Evolutionary conservation across 768 basidiomycete genomes (phyloP), one percentile per base, ranked within the genome.

Genomic region (Serendipita vermifera): DNA sequence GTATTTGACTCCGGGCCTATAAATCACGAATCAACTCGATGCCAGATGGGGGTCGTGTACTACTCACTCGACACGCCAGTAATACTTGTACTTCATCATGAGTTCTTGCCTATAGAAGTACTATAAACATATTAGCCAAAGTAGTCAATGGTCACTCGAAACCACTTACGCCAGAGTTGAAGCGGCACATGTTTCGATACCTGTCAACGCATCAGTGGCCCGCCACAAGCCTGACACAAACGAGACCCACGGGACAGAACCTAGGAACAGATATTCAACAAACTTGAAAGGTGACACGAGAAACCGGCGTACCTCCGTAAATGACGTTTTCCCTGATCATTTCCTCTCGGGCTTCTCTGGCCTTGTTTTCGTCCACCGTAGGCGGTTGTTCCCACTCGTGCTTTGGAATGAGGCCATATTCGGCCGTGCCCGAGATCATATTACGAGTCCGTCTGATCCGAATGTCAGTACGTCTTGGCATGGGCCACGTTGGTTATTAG

Each of bases 111-210:
- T 74, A 71, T 79, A 93, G 71, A 94, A 93, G 72, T 85, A 87
- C 81, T 88, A 58, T 6, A 31, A 41, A 40, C 3, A 20, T 38
- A 17, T n/a, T 29, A 13, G 14, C 15, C 6, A 39, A 43, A 14
- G 22, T 3, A 54, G 7, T 11, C 6, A 51, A 26, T 22, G 38
- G 29, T 27, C 1, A 59, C 13, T 33, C 56, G 9, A 46, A 11
- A 31, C 3, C n/a, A 71, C 81, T 62, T 68, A 89, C 87, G 31
- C 88, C 90, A 43, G 87, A 91, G 69, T 93, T 90, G 70, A 83
- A 97, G 9, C 93, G 80, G 69, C 93, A 96, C 93, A 96, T 94
- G 62, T 94, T 91, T 36, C 92, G 81, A 64, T 96, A 94, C 17
- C 53, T 75, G 15, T 32, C 26, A 24, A 27, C 26, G 36, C 7